Conservation (phyloP, 1,284 basidiomycete species). For the Hymenochaete sp. region DNA sequence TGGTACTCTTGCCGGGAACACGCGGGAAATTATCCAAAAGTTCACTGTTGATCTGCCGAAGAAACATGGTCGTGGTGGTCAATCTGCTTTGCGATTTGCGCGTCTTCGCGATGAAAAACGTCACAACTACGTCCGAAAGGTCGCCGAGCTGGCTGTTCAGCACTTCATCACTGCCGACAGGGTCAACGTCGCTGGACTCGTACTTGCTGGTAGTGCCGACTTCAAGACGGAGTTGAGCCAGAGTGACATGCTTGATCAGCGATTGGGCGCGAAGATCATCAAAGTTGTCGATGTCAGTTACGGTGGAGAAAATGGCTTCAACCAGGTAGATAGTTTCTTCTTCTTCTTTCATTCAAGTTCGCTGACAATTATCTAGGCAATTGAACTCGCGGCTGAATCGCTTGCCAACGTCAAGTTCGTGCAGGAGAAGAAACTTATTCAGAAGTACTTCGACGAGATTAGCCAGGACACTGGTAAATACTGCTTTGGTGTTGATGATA, state of each 20-base stretch:
- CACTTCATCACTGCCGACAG: constrained; percentile 98
- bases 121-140: constrained; percentile 99
- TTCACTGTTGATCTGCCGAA: constrained; percentile 99
- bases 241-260: constrained; percentile 93
- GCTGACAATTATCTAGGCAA: constrained; percentile 52
- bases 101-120: constrained; percentile 99
- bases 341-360: background rate
- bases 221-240: constrained; percentile 98
- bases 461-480: constrained; percentile 96
- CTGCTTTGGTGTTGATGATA: constrained; percentile 97
- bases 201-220: constrained; percentile 97
- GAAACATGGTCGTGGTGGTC: constrained; percentile 99
- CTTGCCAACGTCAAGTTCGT: constrained; percentile 99
- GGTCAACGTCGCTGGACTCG: constrained; percentile 94
- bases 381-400: constrained; percentile 93
- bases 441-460: constrained; percentile 99
- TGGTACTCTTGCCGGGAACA: constrained; percentile 94
- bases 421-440: constrained; percentile 96
- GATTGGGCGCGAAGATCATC: constrained; percentile 85
- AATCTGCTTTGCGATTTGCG: constrained; percentile 99
- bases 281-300: constrained; percentile 99
- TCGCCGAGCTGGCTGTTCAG: constrained; percentile 94
- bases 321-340: constrained; percentile 53
- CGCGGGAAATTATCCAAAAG: constrained; percentile 95
- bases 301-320: constrained; percentile 98